Evolutionary conservation across 352 stramenopile genomes (phyloP), one percentile per base, ranked within the genome.

Genomic region (Globisporangium cystogenes): DNA sequence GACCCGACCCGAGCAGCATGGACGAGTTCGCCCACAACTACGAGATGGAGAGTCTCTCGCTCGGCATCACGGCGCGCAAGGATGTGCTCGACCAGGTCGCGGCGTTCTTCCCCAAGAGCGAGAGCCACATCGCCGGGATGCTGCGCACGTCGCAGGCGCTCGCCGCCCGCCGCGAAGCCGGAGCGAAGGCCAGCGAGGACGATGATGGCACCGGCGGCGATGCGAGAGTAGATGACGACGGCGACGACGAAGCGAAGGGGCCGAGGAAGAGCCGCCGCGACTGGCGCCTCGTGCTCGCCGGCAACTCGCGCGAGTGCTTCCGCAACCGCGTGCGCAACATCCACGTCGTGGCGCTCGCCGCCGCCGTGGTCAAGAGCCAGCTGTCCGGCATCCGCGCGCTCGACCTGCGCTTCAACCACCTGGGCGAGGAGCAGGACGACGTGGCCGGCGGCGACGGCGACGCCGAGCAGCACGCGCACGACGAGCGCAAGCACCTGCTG

Each of bases 41-140:
- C 55, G 77, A 88, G 69, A 88, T 88, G 77, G 77, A 88, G 67
- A 88, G 77, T 27, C 57, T 88, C 35, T 64, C 78, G 56, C 61
- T 86, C 27, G 77, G 77, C 41, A 76, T 86, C 56, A 88, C 71
- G 27, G 74, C 77, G 14, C 64, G 77, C 20, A 72, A 69, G 41
- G 77, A 88, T 42, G 67, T 88, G 50, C 65, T 73, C 7, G 61
- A 64, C 27, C 64, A 77, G 45, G 64, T 88, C 57, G 48, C 53
- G 27, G 48, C 71, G 10, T 76, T 82, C 53, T 82, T 84, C 60
- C 60, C 70, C 4, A 58, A 61, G 14, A 51, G 50, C 6, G 66
- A 73, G 37, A 67, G 45, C 48, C 54, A 54, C 3, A 59, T 65
- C 33, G 63, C 60, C 7, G 72, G 44, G 8, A 68, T 87, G 43